Percentiles rank a stretch among this genome's conserved stretches.
These are phyloP conservation scores for Pulchroboletus neoregius DNA, from an alignment of 1,284 basidiomycete genomes.

Conservation along the genomic window DNA sequence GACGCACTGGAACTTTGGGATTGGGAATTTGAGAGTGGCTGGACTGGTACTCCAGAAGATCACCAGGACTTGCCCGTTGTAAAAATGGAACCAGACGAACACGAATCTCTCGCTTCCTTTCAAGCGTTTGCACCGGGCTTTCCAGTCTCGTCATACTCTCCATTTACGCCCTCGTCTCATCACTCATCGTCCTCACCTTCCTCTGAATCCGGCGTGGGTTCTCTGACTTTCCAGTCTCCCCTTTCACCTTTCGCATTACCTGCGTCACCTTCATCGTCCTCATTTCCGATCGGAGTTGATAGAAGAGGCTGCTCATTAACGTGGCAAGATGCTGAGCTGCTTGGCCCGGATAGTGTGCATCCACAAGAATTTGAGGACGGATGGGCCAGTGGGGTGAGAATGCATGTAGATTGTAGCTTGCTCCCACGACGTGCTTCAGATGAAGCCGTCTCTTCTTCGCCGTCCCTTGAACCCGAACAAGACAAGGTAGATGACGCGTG, in stretches of 20 bases:
- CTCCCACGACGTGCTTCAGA: conserved; percentile 9
- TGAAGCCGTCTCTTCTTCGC: background rate
- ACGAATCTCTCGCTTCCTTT: conserved; percentile 9
- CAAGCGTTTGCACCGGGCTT: conserved; percentile 6
- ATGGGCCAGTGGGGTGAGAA: conserved; percentile 31
- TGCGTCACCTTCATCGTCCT: conserved; percentile 7
- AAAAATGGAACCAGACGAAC: conserved; percentile 28
- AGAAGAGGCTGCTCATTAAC: conserved; percentile 27
- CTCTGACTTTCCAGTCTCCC: conserved; percentile 17
- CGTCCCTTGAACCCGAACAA: conserved; percentile 3
- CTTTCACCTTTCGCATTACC: conserved; percentile 15
- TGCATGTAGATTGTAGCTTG: conserved; percentile 11
- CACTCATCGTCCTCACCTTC: conserved; percentile 19
- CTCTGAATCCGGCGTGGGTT: conserved; percentile 16
- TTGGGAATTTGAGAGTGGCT: conserved; percentile 40
- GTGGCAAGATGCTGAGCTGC: conserved; percentile 47
- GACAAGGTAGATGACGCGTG: conserved; percentile 4
- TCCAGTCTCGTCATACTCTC: conserved; percentile 21
- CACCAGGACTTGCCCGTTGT: conserved; percentile 23
- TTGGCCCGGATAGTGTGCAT: conserved; percentile 47
- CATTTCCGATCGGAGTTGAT: conserved; percentile 9
- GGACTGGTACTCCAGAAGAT: conserved; percentile 21
- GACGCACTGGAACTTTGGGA: conserved; percentile 49
- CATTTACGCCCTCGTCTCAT: conserved; percentile 20
- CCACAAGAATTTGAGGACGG: conserved; percentile 44